Conservation (phyloP, 805 yeast species). For the Saturnispora diversa region DNA sequence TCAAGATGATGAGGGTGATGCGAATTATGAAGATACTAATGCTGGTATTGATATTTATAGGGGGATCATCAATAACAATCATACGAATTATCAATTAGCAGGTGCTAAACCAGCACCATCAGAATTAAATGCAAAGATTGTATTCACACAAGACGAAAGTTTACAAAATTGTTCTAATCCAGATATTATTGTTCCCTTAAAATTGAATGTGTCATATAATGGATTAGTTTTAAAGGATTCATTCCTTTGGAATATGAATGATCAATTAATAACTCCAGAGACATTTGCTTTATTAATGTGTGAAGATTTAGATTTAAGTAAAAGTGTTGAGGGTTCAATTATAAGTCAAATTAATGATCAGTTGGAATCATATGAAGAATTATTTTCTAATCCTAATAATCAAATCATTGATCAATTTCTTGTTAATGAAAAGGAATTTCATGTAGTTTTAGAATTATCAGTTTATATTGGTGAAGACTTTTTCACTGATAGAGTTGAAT, state of each 20-base stretch:
- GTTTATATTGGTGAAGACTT: slow-evolving; percentile 76
- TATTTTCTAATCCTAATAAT: slow-evolving; percentile 44
- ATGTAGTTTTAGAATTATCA: slow-evolving; percentile 72
- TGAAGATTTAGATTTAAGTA: slow-evolving; percentile 76
- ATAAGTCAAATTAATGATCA: slow-evolving; percentile 70
- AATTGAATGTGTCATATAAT: slow-evolving; percentile 52
- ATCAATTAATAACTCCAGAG: slow-evolving; percentile 60
- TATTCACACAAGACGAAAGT: slow-evolving; percentile 29
- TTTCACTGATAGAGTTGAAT: slow-evolving; percentile 88
- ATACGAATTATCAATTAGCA: slow-evolving; percentile 23
- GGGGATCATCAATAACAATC: slow-evolving; percentile 18
- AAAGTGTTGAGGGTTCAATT: slow-evolving; percentile 52
- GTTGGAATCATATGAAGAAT: slow-evolving; percentile 62
- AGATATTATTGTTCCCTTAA: slow-evolving; percentile 56
- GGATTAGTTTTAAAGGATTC: slow-evolving; percentile 50
- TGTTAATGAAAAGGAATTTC: slow-evolving; percentile 41
- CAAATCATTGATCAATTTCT: slow-evolving; percentile 38
- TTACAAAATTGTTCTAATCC: slow-evolving; percentile 30
- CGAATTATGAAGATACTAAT: slow-evolving; percentile 56
- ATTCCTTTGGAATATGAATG: slow-evolving; percentile 68
- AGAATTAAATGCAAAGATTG: slow-evolving; percentile 28
- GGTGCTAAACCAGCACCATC: slow-evolving; percentile 34
- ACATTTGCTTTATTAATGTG: slow-evolving; percentile 69
- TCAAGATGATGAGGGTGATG: slow-evolving; percentile 56
- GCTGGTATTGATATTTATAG: slow-evolving; percentile 30